Conservation (phyloP, 176 grass and related monocot genomes). For the Panicum miliaceum region DNA sequence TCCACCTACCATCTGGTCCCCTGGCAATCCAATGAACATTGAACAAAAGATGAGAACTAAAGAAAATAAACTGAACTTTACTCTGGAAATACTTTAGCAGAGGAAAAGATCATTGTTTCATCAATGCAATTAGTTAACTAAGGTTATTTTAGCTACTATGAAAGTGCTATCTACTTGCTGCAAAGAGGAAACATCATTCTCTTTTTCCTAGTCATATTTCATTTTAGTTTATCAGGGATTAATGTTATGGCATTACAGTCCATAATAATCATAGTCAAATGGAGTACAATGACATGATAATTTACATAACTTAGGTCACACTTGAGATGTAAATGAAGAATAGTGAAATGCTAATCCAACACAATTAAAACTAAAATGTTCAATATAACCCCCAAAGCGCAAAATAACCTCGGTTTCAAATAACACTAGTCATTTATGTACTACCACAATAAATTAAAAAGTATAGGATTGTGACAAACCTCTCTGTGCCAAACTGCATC, state of each 20-base stretch:
- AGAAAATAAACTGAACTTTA: constrained; percentile 21
- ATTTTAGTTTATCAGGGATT: neutral
- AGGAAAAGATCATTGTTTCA: neutral
- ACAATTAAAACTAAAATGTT: constrained; percentile 17
- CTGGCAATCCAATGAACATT: constrained; percentile 38
- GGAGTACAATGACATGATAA: constrained; percentile 5
- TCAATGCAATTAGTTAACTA: neutral
- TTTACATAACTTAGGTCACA: neutral
- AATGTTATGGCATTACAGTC: constrained; percentile 10
- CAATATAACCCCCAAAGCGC: neutral
- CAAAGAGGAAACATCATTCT: neutral
- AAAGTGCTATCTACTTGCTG: neutral
- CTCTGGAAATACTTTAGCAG: constrained; percentile 13
- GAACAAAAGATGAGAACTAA: constrained; percentile 21
- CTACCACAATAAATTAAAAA: constrained; percentile 21
- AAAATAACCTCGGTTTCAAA: constrained; percentile 20
- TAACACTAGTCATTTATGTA: neutral
- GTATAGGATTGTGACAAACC: constrained; percentile 45
- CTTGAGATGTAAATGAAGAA: neutral
- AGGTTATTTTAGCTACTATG: neutral
- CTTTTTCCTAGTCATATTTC: neutral
- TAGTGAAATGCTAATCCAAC: constrained; percentile 22
- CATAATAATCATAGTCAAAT: neutral
- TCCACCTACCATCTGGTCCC: constrained; percentile 77
- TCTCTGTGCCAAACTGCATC: constrained; percentile 56